Evolutionary conservation across 257 asterid species (phyloP), one percentile per base, ranked within the genome.

Genomic region (Penstemon davidsonii): DNA sequence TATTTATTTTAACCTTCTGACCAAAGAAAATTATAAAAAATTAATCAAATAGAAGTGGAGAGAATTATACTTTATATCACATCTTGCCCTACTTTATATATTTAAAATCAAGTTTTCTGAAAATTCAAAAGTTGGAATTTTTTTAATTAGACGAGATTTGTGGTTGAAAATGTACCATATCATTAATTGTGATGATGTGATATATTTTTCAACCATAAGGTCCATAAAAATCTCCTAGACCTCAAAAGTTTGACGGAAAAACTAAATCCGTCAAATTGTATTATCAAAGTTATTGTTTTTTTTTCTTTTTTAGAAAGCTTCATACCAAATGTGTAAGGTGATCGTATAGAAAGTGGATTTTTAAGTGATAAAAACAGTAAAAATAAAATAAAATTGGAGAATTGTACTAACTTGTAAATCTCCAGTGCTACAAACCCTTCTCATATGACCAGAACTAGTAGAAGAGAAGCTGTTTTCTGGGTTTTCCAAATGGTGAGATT

Each of bases 381-480:
- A 15, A 15, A 15, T 15, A 15, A 15, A 15, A 15, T 15, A 15
- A 15, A 15, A 15, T 15, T 15, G 18, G 18, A 15, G 18, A 15
- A 15, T 11, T 36, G 3, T 4, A 47, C 81, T 71, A 38, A 92
- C 96, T 36, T 85, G 98, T 67, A 92, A 77, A 70, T 92, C 98
- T 39, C 97, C 98, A 43, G 96, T 80, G 76, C 97, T 90, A 82
- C 87, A 87, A 54, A 71, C 97, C 71, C 97, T 82, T 75, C 96
- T 88, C 76, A 92, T 89, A 72, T 84, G 96, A 40, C 81, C 68
- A 13, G 82, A 25, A 25, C 33, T 25, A 25, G 33, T 25, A 1
- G 33, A 62, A 7, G 79, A 75, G 62, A 78, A 75, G 76, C 83
- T 68, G 39, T 50, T 75, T 15, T 15, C 18, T 15, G 18, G 18